phyloP scores from a whole-genome alignment of 108 stramenopile species.

The Cyclotella choctawhatcheeana region DNA sequence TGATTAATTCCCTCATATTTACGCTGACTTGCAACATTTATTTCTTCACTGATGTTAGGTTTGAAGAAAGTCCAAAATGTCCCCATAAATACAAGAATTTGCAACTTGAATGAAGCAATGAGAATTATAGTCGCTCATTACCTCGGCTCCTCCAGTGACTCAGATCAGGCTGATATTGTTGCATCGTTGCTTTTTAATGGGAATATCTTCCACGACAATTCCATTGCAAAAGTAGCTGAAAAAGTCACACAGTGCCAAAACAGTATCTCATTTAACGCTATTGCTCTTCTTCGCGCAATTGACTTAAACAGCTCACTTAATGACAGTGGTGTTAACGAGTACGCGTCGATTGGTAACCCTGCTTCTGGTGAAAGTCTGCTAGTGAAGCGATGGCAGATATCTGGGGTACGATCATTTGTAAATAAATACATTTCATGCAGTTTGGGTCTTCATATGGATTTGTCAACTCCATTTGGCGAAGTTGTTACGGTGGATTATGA shows the following conservation, averaged over 20 bases:
- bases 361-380: neutral
- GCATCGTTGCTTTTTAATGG: slow-evolving; percentile 4
- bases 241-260: neutral
- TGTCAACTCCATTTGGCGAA: neutral
- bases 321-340: neutral
- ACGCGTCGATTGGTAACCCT: neutral
- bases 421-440: neutral
- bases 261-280: slow-evolving; percentile 5
- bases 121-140: neutral
- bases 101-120: neutral
- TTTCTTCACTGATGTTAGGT: no score
- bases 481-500: neutral
- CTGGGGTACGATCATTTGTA: neutral
- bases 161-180: neutral
- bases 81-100: no score
- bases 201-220: neutral
- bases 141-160: neutral
- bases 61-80: no score
- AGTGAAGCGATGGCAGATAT: neutral
- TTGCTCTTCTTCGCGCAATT: slow-evolving; percentile 2
- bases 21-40: no score
- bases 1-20: no score
- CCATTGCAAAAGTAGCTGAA: neutral
- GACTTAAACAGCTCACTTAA: slow-evolving; percentile 1
- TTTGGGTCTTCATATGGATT: neutral